phyloP scores from a whole-genome alignment of 495 filamentous ascomycete genomes.

The Aspergillus asperescens region DNA sequence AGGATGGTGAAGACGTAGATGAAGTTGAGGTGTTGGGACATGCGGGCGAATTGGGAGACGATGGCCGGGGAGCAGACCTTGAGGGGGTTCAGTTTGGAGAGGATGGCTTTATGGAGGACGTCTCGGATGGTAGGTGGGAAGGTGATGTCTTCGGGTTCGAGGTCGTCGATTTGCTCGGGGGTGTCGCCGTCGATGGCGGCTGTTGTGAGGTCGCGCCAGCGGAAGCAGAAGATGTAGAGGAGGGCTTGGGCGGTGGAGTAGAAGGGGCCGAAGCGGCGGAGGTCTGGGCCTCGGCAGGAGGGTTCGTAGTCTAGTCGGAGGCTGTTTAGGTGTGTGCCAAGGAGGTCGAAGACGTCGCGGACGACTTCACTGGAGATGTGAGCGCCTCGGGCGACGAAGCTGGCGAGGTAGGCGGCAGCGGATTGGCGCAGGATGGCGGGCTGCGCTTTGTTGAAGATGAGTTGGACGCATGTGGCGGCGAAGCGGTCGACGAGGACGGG shows the following conservation, averaged over 20 bases:
- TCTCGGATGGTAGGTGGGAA: conserved; percentile 73
- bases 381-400: conserved; percentile 83
- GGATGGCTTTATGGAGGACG: conserved; percentile 65
- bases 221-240: conserved; percentile 96
- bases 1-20: conserved; percentile 82
- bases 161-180: conserved; percentile 45
- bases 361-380: conserved; percentile 71
- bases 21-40: conserved; percentile 76
- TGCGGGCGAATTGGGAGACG: conserved; percentile 82
- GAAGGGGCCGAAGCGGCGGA: conserved; percentile 74
- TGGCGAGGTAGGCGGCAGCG: conserved; percentile 86
- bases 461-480: conserved; percentile 66
- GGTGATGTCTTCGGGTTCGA: conserved; percentile 57
- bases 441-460: conserved; percentile 58
- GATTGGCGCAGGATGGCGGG: conserved; percentile 69
- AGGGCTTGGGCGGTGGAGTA: conserved; percentile 86
- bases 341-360: conserved; percentile 67
- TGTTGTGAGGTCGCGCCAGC: conserved; percentile 82
- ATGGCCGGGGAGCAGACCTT: conserved; percentile 94
- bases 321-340: conserved; percentile 66
- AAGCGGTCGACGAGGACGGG: conserved; percentile 72
- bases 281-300: conserved; percentile 74
- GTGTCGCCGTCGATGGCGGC: conserved; percentile 47
- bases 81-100: conserved; percentile 85
- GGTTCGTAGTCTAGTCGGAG: conserved; percentile 59